Evolutionary conservation across 257 asterid genomes (phyloP).

Genomic region (Sherardia arvensis): DNA sequence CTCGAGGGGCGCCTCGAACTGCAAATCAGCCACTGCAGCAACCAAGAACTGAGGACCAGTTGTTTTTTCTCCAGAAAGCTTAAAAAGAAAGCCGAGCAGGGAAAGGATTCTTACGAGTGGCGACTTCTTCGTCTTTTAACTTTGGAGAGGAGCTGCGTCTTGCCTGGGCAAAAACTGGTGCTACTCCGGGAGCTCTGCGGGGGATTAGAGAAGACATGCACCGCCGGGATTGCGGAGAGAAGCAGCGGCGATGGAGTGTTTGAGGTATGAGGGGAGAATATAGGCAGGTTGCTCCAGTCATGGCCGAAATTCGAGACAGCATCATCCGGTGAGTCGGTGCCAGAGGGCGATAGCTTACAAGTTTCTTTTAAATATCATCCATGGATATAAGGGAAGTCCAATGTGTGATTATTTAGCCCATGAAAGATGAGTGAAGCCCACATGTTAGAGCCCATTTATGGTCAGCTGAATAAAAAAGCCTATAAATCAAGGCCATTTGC

Average conservation of each 20-base stretch:
- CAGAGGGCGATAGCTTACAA: background rate
- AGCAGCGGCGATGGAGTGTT: conserved; percentile 23
- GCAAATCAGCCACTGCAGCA: conserved; percentile 67
- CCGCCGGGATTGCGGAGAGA: conserved; percentile 7
- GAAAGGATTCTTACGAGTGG: conserved; percentile 41
- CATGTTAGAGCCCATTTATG: no score
- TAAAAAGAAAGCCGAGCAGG: background rate
- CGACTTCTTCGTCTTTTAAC: conserved; percentile 31
- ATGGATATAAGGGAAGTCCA: no score
- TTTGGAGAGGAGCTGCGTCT: conserved; percentile 43
- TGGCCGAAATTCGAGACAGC: conserved; percentile 18
- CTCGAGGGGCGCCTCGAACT: conserved; percentile 45
- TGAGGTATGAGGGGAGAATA: conserved; percentile 23
- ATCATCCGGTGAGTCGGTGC: background rate
- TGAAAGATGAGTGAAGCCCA: no score
- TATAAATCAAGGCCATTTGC: no score
- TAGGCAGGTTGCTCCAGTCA: conserved; percentile 38
- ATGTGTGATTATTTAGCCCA: no score
- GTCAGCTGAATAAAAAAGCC: no score
- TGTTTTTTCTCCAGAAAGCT: background rate
- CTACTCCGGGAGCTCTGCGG: conserved; percentile 11
- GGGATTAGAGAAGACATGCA: conserved; percentile 12
- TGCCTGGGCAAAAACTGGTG: conserved; percentile 42
- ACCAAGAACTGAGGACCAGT: background rate
- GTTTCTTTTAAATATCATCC: background rate